Evolutionary conservation across 805 yeast species (phyloP), one percentile per base, ranked within the genome.

Genomic region (Hermanozyma aechmeae): DNA sequence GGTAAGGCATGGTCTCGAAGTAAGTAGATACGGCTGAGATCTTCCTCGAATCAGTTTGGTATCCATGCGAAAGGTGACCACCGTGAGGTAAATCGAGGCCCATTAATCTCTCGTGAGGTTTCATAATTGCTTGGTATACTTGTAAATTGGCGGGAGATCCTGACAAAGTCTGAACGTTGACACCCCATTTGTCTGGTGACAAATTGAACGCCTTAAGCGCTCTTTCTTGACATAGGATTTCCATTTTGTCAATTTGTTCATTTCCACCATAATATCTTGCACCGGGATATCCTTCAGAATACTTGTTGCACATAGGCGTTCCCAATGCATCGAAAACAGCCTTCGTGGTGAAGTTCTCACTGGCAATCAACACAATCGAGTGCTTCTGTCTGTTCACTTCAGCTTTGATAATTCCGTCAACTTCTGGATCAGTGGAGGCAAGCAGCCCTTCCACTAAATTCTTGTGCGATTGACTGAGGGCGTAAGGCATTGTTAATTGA

Each of bases 231-330:
- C 97, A 89, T 34, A 89, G 64, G 10, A 75, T 58, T 67, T 89
- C 98, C 49, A 84, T 85, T 65, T 76, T 71, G 64, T 89, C 98
- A 48, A 89, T 89, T 62, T 76, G 80, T 61, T 89, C 86, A 54
- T 89, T 89, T 57, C 98, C 98, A 58, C 98, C 98, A 56, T 89
- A 89, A 68, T 89, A 89, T 58, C 98, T 77, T 39, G 86, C 95
- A 43, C 95, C 95, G 24, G 98, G 98, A 62, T 89, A 89, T 40
- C 97, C 97, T 62, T 89, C 98, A 8, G 96, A 86, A 65, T 89
- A 89, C 67, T 89, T 89, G 73, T 89, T 89, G 59, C 83, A 87
- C 95, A 89, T 85, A 54, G 84, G 95, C 16, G 96, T 81, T 41
- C 97, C 97, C 49, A 89, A 70, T 28, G 85, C 75, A 54, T 89